A percentile compares a stretch with the other conserved stretches of the same genome.
These are phyloP conservation scores for Penicillium parvum DNA, from an alignment of 495 filamentous ascomycete species.

Conservation along the genomic window DNA sequence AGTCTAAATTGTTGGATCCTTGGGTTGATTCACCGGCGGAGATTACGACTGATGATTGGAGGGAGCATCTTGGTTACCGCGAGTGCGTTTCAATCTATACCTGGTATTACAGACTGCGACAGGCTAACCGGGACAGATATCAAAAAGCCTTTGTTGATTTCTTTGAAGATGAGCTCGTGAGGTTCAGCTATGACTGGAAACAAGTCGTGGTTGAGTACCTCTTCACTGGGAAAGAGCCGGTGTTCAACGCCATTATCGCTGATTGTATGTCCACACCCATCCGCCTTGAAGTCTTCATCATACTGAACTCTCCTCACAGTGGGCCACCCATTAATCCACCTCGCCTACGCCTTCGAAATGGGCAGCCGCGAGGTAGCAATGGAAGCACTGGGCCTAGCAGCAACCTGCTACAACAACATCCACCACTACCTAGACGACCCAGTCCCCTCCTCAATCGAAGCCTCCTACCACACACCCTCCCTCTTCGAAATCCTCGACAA, in stretches of 20 bases:
- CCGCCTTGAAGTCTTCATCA: neutral
- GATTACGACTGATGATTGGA: slow-evolving; percentile 78
- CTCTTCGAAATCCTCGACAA: slow-evolving; percentile 63
- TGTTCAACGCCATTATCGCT: slow-evolving; percentile 71
- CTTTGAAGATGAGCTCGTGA: slow-evolving; percentile 82
- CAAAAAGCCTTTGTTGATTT: slow-evolving; percentile 89
- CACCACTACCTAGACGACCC: slow-evolving; percentile 77
- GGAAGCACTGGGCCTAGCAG: slow-evolving; percentile 69
- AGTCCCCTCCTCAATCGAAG: slow-evolving; percentile 53
- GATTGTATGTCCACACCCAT: slow-evolving; percentile 57
- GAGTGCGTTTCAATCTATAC: slow-evolving; percentile 48
- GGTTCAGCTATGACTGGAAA: slow-evolving; percentile 79
- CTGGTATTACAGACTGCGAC: no score
- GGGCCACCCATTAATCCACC: slow-evolving; percentile 82
- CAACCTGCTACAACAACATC: slow-evolving; percentile 66
- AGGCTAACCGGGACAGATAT: slow-evolving; percentile 46
- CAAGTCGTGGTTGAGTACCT: slow-evolving; percentile 69
- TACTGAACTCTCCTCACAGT: slow-evolving; percentile 46
- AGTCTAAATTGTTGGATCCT: slow-evolving; percentile 64
- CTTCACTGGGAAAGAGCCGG: slow-evolving; percentile 66
- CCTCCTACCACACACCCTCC: slow-evolving; percentile 49
- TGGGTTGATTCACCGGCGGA: slow-evolving; percentile 85
- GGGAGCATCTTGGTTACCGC: slow-evolving; percentile 70
- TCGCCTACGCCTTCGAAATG: slow-evolving; percentile 84
- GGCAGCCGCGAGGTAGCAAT: slow-evolving; percentile 74